These are phyloP conservation scores for Cornus controversa DNA, from an alignment of 148 eudicot species.

Conservation along the genomic window DNA sequence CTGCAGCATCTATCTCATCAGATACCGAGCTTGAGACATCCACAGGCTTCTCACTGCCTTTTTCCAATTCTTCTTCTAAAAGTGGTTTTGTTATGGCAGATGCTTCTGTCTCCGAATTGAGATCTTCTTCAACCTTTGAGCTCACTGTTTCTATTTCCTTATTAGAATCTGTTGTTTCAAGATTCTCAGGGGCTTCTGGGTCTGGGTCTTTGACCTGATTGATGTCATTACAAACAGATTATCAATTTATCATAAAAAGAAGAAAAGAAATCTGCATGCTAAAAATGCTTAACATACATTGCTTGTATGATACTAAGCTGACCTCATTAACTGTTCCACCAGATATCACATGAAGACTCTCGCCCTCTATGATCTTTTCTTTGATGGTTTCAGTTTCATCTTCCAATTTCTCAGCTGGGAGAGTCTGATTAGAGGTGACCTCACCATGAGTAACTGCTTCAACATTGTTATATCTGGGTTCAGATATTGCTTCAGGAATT, in stretches of 20 bases:
- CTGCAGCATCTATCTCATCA: neutral
- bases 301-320: neutral
- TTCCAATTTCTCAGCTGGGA: conserved; percentile 7
- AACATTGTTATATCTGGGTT: neutral
- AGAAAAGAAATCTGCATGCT: neutral
- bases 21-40: neutral
- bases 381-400: conserved; percentile 1
- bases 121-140: neutral
- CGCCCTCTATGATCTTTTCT: neutral
- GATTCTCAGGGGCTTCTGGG: neutral
- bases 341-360: neutral
- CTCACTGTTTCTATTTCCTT: neutral
- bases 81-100: neutral
- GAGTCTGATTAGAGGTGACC: neutral
- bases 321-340: conserved; percentile 11
- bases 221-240: neutral
- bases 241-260: neutral
- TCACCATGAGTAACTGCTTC: neutral
- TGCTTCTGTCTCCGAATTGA: conserved; percentile 3
- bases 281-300: neutral
- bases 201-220: neutral
- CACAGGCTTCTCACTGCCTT: neutral
- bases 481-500: conserved; percentile 5
- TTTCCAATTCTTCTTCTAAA: conserved; percentile 1
- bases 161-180: neutral